phyloP scores from a whole-genome alignment of 2,329 filamentous ascomycete species.

The Aspergillus sp. region DNA sequence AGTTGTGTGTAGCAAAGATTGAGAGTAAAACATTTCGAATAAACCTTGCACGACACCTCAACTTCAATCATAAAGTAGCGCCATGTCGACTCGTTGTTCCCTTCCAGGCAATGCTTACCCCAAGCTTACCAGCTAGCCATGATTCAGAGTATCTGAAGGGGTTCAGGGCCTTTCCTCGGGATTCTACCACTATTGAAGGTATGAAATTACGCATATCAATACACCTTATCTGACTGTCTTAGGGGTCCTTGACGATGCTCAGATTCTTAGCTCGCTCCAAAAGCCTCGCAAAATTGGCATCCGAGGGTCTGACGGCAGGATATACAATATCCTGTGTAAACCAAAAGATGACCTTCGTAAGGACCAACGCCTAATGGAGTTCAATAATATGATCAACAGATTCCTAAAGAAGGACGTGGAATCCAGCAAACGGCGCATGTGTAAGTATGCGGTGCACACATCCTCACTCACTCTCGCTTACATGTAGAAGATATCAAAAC shows the following conservation, averaged over 20 bases:
- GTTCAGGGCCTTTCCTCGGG: slow-evolving; percentile 83
- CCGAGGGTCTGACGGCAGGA: slow-evolving; percentile 81
- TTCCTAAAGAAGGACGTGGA: slow-evolving; percentile 89
- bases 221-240: slow-evolving; percentile 18
- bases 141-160: slow-evolving; percentile 66
- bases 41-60: slow-evolving; percentile 73
- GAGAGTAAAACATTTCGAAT: slow-evolving; percentile 68
- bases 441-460: slow-evolving; percentile 30
- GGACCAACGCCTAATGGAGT: slow-evolving; percentile 98
- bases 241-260: slow-evolving; percentile 79
- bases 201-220: slow-evolving; percentile 11
- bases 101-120: slow-evolving; percentile 78
- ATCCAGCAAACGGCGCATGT: slow-evolving; percentile 83
- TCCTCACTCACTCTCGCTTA: slow-evolving; percentile 7
- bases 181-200: slow-evolving; percentile 76
- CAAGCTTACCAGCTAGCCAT: slow-evolving; percentile 70
- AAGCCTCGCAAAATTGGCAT: slow-evolving; percentile 88
- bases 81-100: slow-evolving; percentile 87
- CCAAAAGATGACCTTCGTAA: slow-evolving; percentile 97
- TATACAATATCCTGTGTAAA: slow-evolving; percentile 91
- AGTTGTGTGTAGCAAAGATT: slow-evolving; percentile 77
- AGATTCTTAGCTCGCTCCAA: slow-evolving; percentile 87
- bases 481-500: slow-evolving; percentile 71
- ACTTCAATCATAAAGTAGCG: slow-evolving; percentile 79
- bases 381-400: slow-evolving; percentile 97